phyloP scores from a whole-genome alignment of 805 yeast species.

The Sungouiozyma ichnusensis region DNA sequence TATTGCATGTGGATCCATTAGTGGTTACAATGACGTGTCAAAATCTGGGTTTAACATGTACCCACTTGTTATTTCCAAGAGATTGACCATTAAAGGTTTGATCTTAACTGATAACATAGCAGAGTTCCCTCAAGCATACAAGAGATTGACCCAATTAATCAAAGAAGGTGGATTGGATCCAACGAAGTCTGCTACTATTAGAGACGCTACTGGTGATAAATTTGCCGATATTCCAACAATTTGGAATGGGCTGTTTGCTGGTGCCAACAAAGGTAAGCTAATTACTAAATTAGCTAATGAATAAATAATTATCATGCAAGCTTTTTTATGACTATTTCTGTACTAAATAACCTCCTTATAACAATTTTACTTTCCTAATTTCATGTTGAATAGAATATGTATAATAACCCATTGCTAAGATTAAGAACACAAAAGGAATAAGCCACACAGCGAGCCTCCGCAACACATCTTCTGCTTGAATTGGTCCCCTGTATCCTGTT shows the following conservation, averaged over 20 bases:
- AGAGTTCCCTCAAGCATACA: conserved; percentile 31
- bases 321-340: background rate
- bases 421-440: conserved; percentile 21
- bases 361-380: conserved; percentile 24
- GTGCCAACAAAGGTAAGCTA: conserved; percentile 41
- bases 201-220: conserved; percentile 33
- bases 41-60: conserved; percentile 33
- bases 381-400: conserved; percentile 29
- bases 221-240: conserved; percentile 36
- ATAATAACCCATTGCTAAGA: conserved; percentile 27
- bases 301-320: background rate
- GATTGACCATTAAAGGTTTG: conserved; percentile 45
- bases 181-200: conserved; percentile 31
- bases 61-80: conserved; percentile 36
- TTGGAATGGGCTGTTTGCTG: conserved; percentile 39
- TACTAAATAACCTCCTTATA: too few relatives aligned
- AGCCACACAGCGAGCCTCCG: conserved; percentile 23
- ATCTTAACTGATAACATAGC: conserved; percentile 36
- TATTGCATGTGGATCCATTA: conserved; percentile 54
- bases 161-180: conserved; percentile 34
- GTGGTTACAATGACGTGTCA: conserved; percentile 41
- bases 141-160: conserved; percentile 30
- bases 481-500: conserved; percentile 7
- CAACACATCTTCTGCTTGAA: conserved; percentile 17
- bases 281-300: conserved; percentile 34